Evolutionary conservation across 1,284 basidiomycete species (phyloP), one percentile per base, ranked within the genome.

Genomic region (Cryptococcus sp.): DNA sequence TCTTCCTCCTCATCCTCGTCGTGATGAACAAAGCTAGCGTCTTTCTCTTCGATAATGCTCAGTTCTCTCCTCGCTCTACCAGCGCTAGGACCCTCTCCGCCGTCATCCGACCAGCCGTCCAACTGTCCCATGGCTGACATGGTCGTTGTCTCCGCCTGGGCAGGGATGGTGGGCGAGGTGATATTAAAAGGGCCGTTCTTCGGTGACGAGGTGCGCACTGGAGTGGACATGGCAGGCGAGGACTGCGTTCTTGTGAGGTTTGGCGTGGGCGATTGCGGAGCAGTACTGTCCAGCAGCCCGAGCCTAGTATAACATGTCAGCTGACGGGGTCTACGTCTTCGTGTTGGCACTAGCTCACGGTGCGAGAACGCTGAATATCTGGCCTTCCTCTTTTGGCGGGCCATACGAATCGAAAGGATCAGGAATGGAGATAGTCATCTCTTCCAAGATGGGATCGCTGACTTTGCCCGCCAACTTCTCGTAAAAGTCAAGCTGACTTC

Each of bases 381-480:
- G 88, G 66, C 92, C 89, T 72, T 93, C 90, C 53, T 89, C 83
- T 66, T 89, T 89, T 2, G 89, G 86, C 16, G 90, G 90, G 11
- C 91, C 92, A 70, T 96, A 96, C 0, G 90, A 85, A 66, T 94
- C 90, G 64, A 96, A 96, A 22, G 93, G 91, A 76, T 97, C 93
- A 13, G 92, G 93, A 47, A 95, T 85, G 7, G 87, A 84, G 71
- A 92, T 88, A 3, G 96, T 82, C 84, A 97, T 89, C 4, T 88
- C 88, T 75, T 96, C 93, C 60, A 97, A 86, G 52, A 93, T 83
- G 25, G 92, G 90, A 78, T 97, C 93, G 61, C 83, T 90, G 83
- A 91, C 87, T 83, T 97, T 97, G 45, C 75, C 68, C 27, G 73
- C 69, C 35, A 79, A 70, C 67, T 79, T 79, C 47, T 78, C 76